A percentile compares a stretch with the other conserved stretches of the same genome.
Conservation (phyloP, 805 yeast genomes). For the Jamesozyma hellenica region DNA sequence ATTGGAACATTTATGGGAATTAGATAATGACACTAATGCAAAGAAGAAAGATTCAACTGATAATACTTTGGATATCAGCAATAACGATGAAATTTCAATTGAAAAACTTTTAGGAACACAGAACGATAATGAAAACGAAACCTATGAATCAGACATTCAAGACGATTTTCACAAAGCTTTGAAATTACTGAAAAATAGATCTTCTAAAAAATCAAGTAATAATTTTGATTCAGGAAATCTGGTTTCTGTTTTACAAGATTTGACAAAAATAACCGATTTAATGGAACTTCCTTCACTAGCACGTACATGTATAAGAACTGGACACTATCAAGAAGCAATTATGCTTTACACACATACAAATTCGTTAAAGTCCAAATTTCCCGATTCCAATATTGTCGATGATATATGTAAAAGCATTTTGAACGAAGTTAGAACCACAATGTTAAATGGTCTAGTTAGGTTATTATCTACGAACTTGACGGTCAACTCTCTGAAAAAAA, state of each 20-base stretch:
- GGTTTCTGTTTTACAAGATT: slow-evolving; percentile 42
- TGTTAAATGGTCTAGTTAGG: slow-evolving; percentile 63
- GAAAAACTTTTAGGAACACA: slow-evolving; percentile 9
- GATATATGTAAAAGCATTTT: slow-evolving; percentile 19
- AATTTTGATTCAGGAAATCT: slow-evolving; percentile 11
- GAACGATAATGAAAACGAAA: background rate
- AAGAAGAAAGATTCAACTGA: no score
- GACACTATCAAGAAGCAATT: slow-evolving; percentile 81
- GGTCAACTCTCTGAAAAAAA: slow-evolving; percentile 69
- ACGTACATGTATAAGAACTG: slow-evolving; percentile 72
- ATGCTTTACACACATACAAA: slow-evolving; percentile 70
- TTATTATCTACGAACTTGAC: slow-evolving; percentile 66
- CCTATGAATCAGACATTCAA: background rate
- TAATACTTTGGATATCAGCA: no score
- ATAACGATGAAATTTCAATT: background rate
- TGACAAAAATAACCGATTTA: slow-evolving; percentile 66
- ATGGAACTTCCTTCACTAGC: slow-evolving; percentile 78
- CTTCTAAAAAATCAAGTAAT: slow-evolving; percentile 4
- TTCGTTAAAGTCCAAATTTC: slow-evolving; percentile 60
- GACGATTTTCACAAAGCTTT: slow-evolving; percentile 27
- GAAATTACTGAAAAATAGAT: slow-evolving; percentile 15
- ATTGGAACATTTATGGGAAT: slow-evolving; percentile 25
- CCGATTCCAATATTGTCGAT: slow-evolving; percentile 29
- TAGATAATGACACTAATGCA: slow-evolving; percentile 15
- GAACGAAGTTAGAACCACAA: slow-evolving; percentile 33